phyloP scores from a whole-genome alignment of 805 yeast species.

The Torulaspora delbrueckii region DNA sequence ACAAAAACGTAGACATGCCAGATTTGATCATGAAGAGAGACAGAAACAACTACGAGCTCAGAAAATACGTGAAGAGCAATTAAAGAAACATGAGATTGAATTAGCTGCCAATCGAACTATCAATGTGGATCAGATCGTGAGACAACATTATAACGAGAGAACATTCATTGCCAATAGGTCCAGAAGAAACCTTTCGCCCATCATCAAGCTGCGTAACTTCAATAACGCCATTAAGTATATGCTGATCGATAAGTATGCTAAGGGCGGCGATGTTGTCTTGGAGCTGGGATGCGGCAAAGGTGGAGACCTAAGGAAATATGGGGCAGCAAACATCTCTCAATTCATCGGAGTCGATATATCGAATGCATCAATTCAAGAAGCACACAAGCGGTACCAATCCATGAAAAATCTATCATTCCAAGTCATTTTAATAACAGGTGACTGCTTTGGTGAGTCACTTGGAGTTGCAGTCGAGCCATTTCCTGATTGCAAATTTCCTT shows the following conservation, averaged over 20 bases:
- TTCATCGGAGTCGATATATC: conserved; percentile 91
- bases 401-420: conserved; percentile 60
- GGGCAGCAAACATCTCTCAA: conserved; percentile 63
- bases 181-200: conserved; percentile 70
- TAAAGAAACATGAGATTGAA: conserved; percentile 35
- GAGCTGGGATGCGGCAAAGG: conserved; percentile 98
- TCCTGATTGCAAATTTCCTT: conserved; percentile 66
- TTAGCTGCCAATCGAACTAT: conserved; percentile 37
- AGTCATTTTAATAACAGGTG: conserved; percentile 86
- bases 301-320: conserved; percentile 91
- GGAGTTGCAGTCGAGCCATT: conserved; percentile 65
- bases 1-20: conserved; percentile 28
- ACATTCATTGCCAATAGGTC: conserved; percentile 61
- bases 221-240: conserved; percentile 90
- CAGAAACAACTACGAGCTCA: conserved; percentile 33
- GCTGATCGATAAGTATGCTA: conserved; percentile 64
- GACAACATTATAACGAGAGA: conserved; percentile 81
- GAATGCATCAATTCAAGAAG: conserved; percentile 81
- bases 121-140: conserved; percentile 60
- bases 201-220: conserved; percentile 79
- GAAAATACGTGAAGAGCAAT: conserved; percentile 32
- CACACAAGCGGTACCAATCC: conserved; percentile 61
- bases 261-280: conserved; percentile 52
- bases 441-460: conserved; percentile 70
- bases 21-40: conserved; percentile 33